Conservation (phyloP, 164 flowering plant genomes). For the Stephania cephalantha region DNA sequence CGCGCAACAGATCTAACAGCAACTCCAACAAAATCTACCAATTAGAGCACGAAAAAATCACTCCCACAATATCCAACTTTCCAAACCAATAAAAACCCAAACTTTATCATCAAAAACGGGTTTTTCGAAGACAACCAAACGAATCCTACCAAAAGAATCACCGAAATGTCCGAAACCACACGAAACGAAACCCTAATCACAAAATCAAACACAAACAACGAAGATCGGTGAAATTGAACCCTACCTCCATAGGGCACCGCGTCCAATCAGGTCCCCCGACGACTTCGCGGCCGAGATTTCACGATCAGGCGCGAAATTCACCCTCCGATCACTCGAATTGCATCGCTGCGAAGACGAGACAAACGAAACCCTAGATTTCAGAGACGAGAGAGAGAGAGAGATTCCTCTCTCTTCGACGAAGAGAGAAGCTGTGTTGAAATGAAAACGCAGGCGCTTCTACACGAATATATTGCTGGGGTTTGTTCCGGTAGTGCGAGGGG, state of each 20-base stretch:
- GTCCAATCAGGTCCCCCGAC: background rate
- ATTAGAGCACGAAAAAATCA: background rate
- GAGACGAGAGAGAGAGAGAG: constrained; percentile 1
- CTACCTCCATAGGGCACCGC: constrained; percentile 13
- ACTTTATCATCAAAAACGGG: background rate
- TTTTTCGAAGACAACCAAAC: background rate
- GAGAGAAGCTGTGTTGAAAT: background rate
- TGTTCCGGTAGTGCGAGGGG: background rate
- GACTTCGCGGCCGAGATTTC: constrained; percentile 5
- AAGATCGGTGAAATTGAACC: background rate
- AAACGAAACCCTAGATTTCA: background rate
- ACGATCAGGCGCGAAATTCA: constrained; percentile 14
- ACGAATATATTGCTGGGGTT: background rate
- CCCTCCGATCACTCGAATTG: constrained; percentile 3
- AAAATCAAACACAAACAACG: background rate
- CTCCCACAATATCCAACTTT: background rate
- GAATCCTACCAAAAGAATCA: background rate
- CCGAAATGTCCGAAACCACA: background rate
- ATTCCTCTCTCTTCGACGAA: background rate
- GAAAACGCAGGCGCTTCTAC: background rate
- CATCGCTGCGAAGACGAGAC: background rate
- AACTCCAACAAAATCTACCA: background rate
- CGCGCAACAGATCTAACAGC: background rate
- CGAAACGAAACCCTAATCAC: background rate
- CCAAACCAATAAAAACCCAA: background rate